A percentile compares a stretch with the other conserved stretches of the same genome.
These are phyloP conservation scores for Wickerhamiella vanderwaltii DNA, from an alignment of 805 yeast species.

Conservation along the genomic window DNA sequence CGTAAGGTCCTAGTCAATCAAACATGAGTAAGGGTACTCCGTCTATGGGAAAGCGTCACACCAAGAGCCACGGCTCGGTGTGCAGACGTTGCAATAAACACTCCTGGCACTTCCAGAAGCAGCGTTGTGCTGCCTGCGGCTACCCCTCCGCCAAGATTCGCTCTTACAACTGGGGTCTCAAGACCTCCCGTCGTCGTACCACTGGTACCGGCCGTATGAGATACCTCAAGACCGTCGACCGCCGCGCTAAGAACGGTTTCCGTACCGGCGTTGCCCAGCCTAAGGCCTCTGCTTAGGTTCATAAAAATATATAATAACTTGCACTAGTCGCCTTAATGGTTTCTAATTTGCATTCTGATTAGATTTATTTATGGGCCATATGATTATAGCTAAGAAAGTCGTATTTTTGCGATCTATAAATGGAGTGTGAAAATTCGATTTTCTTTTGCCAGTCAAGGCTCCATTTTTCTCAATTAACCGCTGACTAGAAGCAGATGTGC, in stretches of 20 bases:
- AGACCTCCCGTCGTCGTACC: slow-evolving; percentile 99
- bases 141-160: slow-evolving; percentile 99
- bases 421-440: no score
- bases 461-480: no score
- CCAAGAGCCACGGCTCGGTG: slow-evolving; percentile 91
- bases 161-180: slow-evolving; percentile 89
- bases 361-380: no score
- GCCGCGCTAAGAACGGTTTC: slow-evolving; percentile 99
- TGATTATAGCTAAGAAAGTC: no score
- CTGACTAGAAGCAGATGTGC: no score
- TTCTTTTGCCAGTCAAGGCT: no score
- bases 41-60: slow-evolving; percentile 99
- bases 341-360: no score
- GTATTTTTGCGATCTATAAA: no score
- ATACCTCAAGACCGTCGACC: slow-evolving; percentile 90
- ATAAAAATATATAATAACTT: slow-evolving; percentile 8
- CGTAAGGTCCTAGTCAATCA: slow-evolving; percentile 15
- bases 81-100: slow-evolving; percentile 96
- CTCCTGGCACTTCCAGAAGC: slow-evolving; percentile 98
- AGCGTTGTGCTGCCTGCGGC: slow-evolving; percentile 97
- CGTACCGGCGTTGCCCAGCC: slow-evolving; percentile 62
- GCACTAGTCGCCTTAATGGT: background rate
- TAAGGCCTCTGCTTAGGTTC: slow-evolving; percentile 35
- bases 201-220: slow-evolving; percentile 99
- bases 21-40: slow-evolving; percentile 81